Conservation (phyloP, 2,329 filamentous ascomycete species). For the Sporothrix pseudoabietina region DNA sequence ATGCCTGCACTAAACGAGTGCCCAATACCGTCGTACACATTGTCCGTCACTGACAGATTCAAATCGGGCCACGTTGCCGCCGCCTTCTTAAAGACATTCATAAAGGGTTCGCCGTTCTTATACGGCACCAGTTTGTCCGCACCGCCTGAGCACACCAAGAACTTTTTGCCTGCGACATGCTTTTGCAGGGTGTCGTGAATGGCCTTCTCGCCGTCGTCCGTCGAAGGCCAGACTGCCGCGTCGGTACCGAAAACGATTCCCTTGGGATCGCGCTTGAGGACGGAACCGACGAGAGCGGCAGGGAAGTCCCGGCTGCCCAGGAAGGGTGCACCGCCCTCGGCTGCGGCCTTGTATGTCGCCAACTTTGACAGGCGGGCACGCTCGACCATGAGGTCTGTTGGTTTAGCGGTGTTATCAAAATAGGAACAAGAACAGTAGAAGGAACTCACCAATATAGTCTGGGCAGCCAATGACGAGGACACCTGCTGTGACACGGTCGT, state of each 20-base stretch:
- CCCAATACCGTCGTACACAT: conserved; percentile 67
- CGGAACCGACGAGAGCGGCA: conserved; percentile 61
- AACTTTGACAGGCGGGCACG: conserved; percentile 73
- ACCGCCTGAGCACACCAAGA: conserved; percentile 66
- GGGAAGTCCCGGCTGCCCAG: conserved; percentile 80
- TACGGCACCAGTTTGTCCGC: conserved; percentile 75
- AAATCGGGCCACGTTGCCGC: conserved; percentile 55
- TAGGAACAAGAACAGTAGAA: not conserved
- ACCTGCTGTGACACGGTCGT: conserved; percentile 75
- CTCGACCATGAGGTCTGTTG: conserved; percentile 66
- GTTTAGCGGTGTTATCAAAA: not conserved
- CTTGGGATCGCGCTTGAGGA: conserved; percentile 72
- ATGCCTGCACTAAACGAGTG: conserved; percentile 71
- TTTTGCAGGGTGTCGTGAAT: conserved; percentile 51
- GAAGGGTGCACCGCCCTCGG: conserved; percentile 63
- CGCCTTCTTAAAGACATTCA: conserved; percentile 62
- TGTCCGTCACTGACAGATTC: conserved; percentile 61
- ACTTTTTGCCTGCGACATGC: conserved; percentile 61
- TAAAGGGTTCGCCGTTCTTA: conserved; percentile 59
- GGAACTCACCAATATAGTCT: conserved; percentile 69
- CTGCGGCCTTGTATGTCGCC: conserved; percentile 58
- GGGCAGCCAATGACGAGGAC: conserved; percentile 86
- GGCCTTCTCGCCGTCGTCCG: conserved; percentile 42
- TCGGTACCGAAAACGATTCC: conserved; percentile 66
- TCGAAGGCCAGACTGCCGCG: conserved; percentile 40